These are phyloP conservation scores for Trichosporon sp. DNA, from an alignment of 1,284 basidiomycete genomes.

Conservation along the genomic window DNA sequence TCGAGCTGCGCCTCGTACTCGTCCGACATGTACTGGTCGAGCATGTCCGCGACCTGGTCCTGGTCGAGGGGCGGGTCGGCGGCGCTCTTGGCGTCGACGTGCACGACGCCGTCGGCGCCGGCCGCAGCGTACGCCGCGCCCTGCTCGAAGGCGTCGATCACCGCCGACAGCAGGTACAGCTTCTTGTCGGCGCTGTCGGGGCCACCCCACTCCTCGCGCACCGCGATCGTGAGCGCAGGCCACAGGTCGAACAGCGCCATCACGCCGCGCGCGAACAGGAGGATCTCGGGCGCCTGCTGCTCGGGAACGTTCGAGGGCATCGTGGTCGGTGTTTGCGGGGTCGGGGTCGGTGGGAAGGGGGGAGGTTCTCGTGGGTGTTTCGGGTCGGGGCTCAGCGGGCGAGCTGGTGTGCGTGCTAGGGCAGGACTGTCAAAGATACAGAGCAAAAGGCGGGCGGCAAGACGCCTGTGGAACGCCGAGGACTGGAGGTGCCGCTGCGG, in stretches of 20 bases:
- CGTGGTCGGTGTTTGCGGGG: neutral
- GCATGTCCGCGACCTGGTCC: constrained; percentile 68
- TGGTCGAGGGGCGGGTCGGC: constrained; percentile 59
- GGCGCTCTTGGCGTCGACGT: constrained; percentile 28
- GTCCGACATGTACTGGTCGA: constrained; percentile 68
- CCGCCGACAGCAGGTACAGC: constrained; percentile 70
- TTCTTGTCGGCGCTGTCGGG: constrained; percentile 65
- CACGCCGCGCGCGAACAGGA: constrained; percentile 73
- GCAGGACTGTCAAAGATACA: neutral
- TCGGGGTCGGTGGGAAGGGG: neutral
- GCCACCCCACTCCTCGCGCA: constrained; percentile 77
- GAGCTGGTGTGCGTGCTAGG: neutral
- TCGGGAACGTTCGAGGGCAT: constrained; percentile 8
- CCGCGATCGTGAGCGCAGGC: constrained; percentile 76
- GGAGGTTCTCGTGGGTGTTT: neutral
- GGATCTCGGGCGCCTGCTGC: constrained; percentile 23
- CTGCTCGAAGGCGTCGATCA: constrained; percentile 79
- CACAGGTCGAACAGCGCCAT: constrained; percentile 72
- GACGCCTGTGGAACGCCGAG: neutral
- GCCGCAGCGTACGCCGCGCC: constrained; percentile 13
- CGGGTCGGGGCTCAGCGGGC: neutral
- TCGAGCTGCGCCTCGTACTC: constrained; percentile 78
- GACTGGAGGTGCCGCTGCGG: neutral
- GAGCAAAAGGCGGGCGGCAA: neutral
- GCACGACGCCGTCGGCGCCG: constrained; percentile 11